These are phyloP conservation scores for Halocafeteria seosinensis DNA, from an alignment of 108 stramenopile species.

Conservation along the genomic window DNA sequence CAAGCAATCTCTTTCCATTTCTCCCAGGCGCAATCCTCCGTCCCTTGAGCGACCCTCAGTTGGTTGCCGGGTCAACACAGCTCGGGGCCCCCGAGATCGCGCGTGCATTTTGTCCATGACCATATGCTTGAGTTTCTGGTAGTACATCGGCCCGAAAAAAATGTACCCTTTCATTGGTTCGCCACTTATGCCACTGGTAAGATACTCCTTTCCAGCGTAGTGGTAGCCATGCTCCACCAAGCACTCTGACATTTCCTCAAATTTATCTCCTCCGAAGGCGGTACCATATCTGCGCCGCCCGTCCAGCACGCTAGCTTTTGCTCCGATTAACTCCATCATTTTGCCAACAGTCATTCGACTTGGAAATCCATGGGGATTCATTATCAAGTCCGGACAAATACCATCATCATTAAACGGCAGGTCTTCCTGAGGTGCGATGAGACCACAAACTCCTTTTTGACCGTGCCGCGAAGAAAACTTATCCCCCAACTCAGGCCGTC, in stretches of 20 bases:
- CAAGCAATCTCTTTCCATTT: conserved; percentile 80
- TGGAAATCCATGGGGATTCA: conserved; percentile 99
- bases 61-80: conserved; percentile 94
- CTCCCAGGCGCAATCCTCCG: conserved; percentile 88
- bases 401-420: conserved; percentile 92
- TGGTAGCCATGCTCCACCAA: conserved; percentile 73
- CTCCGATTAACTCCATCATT: conserved; percentile 82
- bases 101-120: conserved; percentile 99
- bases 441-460: conserved; percentile 95
- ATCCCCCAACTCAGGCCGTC: conserved; percentile 93
- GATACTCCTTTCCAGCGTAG: conserved; percentile 86
- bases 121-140: conserved; percentile 99
- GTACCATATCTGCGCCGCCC: conserved; percentile 83
- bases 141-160: conserved; percentile 91
- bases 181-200: conserved; percentile 80
- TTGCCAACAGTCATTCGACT: conserved; percentile 98
- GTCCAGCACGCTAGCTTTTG: conserved; percentile 75
- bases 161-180: conserved; percentile 79
- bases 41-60: conserved; percentile 95
- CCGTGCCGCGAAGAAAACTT: conserved; percentile 96
- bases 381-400: conserved; percentile 86
- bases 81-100: conserved; percentile 82
- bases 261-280: conserved; percentile 91
- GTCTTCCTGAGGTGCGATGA: conserved; percentile 80
- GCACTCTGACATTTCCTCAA: conserved; percentile 63